Conservation (phyloP, 1,284 basidiomycete species). For the Phellopilus nigrolimitatus region DNA sequence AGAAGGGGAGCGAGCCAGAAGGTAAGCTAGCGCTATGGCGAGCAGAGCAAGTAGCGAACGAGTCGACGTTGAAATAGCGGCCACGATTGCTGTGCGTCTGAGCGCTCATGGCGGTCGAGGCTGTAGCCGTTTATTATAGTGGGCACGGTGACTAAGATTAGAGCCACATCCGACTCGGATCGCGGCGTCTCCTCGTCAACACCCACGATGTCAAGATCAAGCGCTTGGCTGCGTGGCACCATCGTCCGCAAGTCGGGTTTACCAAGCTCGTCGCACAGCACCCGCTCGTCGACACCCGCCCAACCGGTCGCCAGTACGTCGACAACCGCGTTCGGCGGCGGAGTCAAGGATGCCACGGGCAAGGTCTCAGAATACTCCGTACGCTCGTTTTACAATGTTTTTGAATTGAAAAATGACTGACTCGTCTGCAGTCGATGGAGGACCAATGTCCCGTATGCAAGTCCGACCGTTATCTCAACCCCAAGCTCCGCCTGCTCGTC, state of each 20-base stretch:
- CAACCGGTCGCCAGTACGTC: conserved; percentile 40
- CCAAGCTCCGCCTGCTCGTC: conserved; percentile 89
- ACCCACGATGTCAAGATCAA: conserved; percentile 22
- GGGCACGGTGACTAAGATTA: too few species aligned
- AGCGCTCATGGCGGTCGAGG: too few species aligned
- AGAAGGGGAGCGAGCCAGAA: conserved; percentile 8
- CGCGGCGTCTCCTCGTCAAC: background rate
- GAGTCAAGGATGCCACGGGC: conserved; percentile 78
- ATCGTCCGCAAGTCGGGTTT: conserved; percentile 62
- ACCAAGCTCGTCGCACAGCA: conserved; percentile 39
- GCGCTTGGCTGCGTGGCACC: conserved; percentile 64
- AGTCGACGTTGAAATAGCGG: conserved; percentile 7
- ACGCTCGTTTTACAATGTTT: conserved; percentile 28
- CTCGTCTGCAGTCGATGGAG: conserved; percentile 65
- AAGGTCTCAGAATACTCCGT: conserved; percentile 75
- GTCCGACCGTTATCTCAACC: conserved; percentile 94
- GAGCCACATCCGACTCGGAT: background rate
- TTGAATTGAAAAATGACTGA: conserved; percentile 5
- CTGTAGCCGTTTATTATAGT: too few species aligned
- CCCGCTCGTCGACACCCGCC: conserved; percentile 63
- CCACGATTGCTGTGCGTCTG: conserved; percentile 6
- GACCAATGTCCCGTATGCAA: conserved; percentile 98
- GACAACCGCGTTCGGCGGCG: conserved; percentile 71
- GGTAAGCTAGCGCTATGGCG: conserved; percentile 1
- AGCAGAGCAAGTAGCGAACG: conserved; percentile 1